Base-by-base conservation (phyloP, 2,329 filamentous ascomycete species). In the Talaromyces sp. region DNA sequence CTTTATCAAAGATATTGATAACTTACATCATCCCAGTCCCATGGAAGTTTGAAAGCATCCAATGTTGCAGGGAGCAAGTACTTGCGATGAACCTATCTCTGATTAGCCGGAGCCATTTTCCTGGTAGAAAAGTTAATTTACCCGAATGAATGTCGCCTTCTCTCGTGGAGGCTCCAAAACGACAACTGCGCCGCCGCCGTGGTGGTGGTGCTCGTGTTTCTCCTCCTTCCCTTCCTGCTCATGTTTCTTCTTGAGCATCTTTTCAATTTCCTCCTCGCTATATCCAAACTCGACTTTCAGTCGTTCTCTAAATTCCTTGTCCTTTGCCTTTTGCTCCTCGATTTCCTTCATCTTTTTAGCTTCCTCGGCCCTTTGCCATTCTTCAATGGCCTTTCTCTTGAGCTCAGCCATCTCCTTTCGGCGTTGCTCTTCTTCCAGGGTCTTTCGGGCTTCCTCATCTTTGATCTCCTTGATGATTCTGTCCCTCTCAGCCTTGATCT, bases 381-480 rank as follows among this genome's bases (percentile, higher is more conserved):
- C 79, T 68, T 84, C 82, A 60, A 86, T 76, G 10, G 82, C 82
- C 45, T 83, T 81, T 60, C 79, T 79, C 57, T 82, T 83, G 66
- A 82, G 77, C 69, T 82, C 82, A 43, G 64, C 60, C 39, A 74
- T 81, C 41, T 73, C 70, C 22, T 73, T 75, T 27, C 73, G 72
- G 65, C 72, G 73, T 47, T 67, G 62, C 47, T 70, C 54, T n/a
- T 72, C 71, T 27, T 72, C 71, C 3, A 73, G 70, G 2, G 77
- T 79, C 62, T 81, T 79, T 33, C 71, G 69, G 4, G 71, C 71
- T 62, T 86, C 78, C 70, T 86, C 83, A 19, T 75, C 76, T n/a
- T 69, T 66, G 19, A 77, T 67, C 65, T 78, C 70, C 63, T 74
- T 70, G 66, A 71, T 75, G 27, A 78, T 68, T 9, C 70, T 74